Evolutionary conservation across 352 stramenopile species (phyloP).

Genomic region (Phytopythium cucurbitacearum): DNA sequence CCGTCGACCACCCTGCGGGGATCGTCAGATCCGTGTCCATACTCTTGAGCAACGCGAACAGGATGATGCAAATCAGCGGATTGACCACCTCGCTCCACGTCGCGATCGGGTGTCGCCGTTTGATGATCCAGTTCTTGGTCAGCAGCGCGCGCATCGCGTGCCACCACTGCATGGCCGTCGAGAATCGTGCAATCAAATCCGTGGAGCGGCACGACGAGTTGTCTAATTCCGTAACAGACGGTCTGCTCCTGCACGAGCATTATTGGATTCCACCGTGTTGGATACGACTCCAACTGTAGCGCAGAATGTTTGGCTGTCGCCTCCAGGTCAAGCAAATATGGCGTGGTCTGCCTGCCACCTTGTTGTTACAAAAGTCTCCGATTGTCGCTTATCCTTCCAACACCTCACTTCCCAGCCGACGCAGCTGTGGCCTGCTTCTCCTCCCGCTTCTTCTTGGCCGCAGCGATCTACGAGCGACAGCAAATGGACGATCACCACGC

Average conservation of each 20-base stretch:
- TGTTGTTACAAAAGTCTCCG: no score
- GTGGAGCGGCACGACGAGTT: neutral
- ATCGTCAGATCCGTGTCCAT: conserved; percentile 45
- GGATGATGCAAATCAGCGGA: conserved; percentile 63
- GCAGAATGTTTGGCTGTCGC: no score
- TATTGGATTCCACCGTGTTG: no score
- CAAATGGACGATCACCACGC: neutral
- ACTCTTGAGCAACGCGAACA: conserved; percentile 66
- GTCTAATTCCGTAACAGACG: no score
- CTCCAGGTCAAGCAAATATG: no score
- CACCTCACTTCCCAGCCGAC: no score
- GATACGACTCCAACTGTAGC: neutral
- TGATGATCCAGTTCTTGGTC: conserved; percentile 73
- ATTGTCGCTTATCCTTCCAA: neutral
- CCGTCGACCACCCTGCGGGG: conserved; percentile 42
- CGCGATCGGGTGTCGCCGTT: conserved; percentile 56
- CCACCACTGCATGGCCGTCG: neutral
- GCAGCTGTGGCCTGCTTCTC: conserved; percentile 19
- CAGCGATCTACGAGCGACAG: conserved; percentile 45
- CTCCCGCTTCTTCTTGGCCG: conserved; percentile 73
- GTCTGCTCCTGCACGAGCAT: no score
- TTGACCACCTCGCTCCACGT: conserved; percentile 63
- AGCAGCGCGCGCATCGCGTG: conserved; percentile 39
- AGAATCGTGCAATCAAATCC: neutral
- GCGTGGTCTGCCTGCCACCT: no score